Evolutionary conservation across 306 rosid genomes (phyloP), one percentile per base, ranked within the genome.

Genomic region (Acmispon strigosus): DNA sequence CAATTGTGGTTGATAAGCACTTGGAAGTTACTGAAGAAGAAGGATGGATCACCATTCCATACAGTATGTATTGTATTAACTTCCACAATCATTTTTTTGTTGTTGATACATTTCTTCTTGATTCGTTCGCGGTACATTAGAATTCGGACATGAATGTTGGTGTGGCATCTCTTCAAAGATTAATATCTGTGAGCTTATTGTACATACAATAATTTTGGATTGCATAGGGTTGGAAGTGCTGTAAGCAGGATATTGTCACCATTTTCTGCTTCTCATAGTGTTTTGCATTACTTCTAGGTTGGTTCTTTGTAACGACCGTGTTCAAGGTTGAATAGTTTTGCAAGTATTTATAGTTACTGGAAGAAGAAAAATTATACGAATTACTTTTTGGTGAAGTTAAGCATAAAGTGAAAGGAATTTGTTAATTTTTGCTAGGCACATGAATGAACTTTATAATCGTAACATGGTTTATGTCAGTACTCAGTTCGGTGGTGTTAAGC

Each of bases 31-130:
- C 85, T 13, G 91, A 80, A 68, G 89, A 87, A 57, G 96, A 94
- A 85, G 99, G 99, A 80, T 91, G 92, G 87, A 86, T 91, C 37
- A 80, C 81, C 37, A 86, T 94, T 75, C 92, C 97, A 41, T 84
- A 78, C 70, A 78, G 99, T 94, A 82, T 65, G 94, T 58, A 14
- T 77, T 65, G 90, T 58, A 14, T 79, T 73, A 44, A 13, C 51
- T 76, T 61, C 45, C 16, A 18, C 53, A 12, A 55, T 68, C 12
- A 43, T 3, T 13, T 2, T 29, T 32, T 41, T 22, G n/a, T 13
- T 32, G 43, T 6, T 55, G 32, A 50, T 47, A n/a, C 32, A 6
- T 2, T 37, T 14, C 10, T 36, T 54, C 5, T 72, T 59, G 27
- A 60, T 72, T 49, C 42, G 36, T 78, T 20, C 4, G 22, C 11